phyloP scores from a whole-genome alignment of 371 early-diverging fungal species.

The Coemansia sp. region DNA sequence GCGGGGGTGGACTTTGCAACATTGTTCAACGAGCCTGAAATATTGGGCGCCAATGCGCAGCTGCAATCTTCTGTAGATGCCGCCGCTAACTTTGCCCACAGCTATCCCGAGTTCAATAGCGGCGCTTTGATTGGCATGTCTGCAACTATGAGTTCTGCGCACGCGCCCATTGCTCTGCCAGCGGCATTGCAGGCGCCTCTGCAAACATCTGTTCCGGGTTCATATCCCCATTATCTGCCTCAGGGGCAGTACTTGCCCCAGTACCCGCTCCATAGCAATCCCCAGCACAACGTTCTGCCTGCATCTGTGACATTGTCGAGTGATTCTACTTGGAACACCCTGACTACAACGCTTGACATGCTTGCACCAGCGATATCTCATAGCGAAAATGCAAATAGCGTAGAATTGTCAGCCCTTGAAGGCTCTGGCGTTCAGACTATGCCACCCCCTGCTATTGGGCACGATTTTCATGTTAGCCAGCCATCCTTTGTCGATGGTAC shows the following conservation, averaged over 20 bases:
- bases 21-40: slow-evolving; percentile 2
- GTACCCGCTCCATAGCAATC: background rate
- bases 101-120: background rate
- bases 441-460: background rate
- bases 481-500: background rate
- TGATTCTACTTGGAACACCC: too few relatives aligned
- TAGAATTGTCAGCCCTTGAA: too few relatives aligned
- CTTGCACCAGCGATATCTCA: too few relatives aligned
- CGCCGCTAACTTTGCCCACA: background rate
- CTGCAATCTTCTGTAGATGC: background rate
- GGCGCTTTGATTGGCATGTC: background rate
- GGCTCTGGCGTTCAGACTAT: too few relatives aligned
- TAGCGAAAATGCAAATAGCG: too few relatives aligned
- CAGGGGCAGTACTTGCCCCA: background rate
- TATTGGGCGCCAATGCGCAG: background rate
- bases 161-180: background rate
- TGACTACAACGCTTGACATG: too few relatives aligned
- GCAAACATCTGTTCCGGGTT: background rate
- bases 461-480: background rate
- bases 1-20: background rate
- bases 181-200: background rate
- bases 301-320: too few relatives aligned
- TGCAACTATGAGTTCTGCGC: background rate
- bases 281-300: too few relatives aligned
- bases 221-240: background rate